phyloP scores from a whole-genome alignment of 2,329 filamentous ascomycete species.

The Venturia carpophila region DNA sequence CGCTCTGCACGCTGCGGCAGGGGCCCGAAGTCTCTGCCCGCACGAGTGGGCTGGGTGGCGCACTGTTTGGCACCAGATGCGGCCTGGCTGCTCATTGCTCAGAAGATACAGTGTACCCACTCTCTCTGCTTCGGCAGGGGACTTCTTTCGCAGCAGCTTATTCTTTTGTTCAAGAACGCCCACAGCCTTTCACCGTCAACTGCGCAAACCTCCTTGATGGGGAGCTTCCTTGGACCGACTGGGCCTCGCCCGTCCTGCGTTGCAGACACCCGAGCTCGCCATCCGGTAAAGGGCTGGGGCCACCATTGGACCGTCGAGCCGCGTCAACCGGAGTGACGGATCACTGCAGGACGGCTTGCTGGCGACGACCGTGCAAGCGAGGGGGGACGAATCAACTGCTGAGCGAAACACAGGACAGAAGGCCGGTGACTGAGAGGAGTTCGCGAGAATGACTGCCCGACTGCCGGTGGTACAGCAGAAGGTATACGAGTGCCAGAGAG shows the following conservation, averaged over 20 bases:
- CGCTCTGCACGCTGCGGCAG: neutral
- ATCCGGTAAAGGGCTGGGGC: neutral
- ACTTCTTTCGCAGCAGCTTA: neutral
- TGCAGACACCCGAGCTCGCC: neutral
- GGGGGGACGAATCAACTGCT: neutral
- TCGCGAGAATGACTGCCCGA: neutral
- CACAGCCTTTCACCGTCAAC: neutral
- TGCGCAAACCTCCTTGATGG: neutral
- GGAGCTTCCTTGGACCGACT: neutral
- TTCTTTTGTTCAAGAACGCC: neutral
- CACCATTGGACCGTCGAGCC: slow-evolving; percentile 5
- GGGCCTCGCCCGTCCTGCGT: neutral
- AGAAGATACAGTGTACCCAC: too few species aligned
- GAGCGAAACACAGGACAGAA: neutral
- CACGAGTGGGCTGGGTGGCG: neutral
- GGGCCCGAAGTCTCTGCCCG: neutral
- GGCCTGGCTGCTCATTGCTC: too few species aligned
- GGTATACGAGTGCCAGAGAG: neutral
- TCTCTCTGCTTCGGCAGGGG: too few species aligned
- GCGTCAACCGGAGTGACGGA: slow-evolving; percentile 3
- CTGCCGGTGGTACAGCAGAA: neutral
- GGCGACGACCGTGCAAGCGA: neutral
- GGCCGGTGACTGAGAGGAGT: neutral
- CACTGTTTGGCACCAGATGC: too few species aligned
- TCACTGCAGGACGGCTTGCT: neutral